A percentile compares a stretch with the other conserved stretches of the same genome.
Evolutionary conservation across 1,139 yeast species (phyloP).

Genomic region (Kluyveromyces sp.): DNA sequence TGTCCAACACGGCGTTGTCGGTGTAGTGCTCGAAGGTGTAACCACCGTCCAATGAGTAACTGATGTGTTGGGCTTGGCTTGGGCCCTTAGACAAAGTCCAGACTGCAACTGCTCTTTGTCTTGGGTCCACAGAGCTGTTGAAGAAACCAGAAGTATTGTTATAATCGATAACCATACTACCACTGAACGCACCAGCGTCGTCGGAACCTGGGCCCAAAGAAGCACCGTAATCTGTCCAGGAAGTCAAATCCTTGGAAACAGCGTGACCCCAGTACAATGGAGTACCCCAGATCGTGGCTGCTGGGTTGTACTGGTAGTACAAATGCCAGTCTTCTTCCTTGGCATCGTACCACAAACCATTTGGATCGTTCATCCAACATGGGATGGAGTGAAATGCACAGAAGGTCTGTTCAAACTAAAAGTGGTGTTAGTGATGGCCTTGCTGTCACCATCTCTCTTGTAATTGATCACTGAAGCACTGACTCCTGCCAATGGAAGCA

Average conservation of each 20-base stretch:
- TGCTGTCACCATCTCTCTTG: not conserved
- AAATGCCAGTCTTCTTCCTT: conserved; percentile 25
- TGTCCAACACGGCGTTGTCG: conserved; percentile 31
- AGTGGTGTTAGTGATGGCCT: not conserved
- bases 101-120: conserved; percentile 32
- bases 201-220: conserved; percentile 28
- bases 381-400: conserved; percentile 20
- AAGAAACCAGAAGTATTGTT: conserved; percentile 34
- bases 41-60: conserved; percentile 35
- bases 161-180: conserved; percentile 32
- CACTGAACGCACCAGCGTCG: conserved; percentile 31
- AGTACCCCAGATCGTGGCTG: conserved; percentile 24
- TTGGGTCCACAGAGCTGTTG: conserved; percentile 21
- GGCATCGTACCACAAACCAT: conserved; percentile 24
- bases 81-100: conserved; percentile 28
- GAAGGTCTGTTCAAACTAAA: conserved; percentile 15
- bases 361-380: conserved; percentile 29
- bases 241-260: conserved; percentile 28
- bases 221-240: conserved; percentile 29
- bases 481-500: conserved; percentile 1
- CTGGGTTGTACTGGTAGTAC: conserved; percentile 34
- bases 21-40: conserved; percentile 28
- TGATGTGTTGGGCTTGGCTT: conserved; percentile 29
- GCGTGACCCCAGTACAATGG: conserved; percentile 35
- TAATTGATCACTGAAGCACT: too few species aligned